Evolutionary conservation across 176 grass and related monocot genomes (phyloP), one percentile per base, ranked within the genome.

Genomic region (Carex kokanica): DNA sequence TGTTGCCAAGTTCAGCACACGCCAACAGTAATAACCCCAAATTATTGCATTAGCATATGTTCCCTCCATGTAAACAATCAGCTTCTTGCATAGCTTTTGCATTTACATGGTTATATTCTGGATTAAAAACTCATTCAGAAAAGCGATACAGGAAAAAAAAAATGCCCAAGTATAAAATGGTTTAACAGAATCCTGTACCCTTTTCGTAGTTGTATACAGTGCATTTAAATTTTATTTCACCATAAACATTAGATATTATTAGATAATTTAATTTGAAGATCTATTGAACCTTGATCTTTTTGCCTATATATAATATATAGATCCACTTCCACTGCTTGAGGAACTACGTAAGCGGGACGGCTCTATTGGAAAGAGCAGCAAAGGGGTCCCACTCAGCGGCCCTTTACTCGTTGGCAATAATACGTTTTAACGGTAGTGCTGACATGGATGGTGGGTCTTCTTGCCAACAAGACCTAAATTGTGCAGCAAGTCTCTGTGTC

Each of bases 321-420:
- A 95, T 97, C 29, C 91, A 90, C 60, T 97, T 93, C 87, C 93
- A 97, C 79, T 93, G 89, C 73, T 73, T 93, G 5, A 86, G 85
- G 0, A 93, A 87, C 81, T 83, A 90, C 0, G 89, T 87, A 0
- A 87, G 87, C 0, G 94, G 94, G 9, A 91, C 86, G 25, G 51
- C 89, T 70, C 77, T 97, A 41, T 86, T 97, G 86, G 91, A 86
- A 64, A 85, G 78, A 64, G 91, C 94, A 74, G 94, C 94, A 41
- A 77, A 93, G 23, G 87, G 94, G 1, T 90, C 89, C 3, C 89
- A 97, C 60, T 60, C 79, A 6, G 93, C 84, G 31, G 93, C 93
- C 54, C 93, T 95, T 2, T 95, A 95, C 80, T 92, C 93, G 6
- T 74, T 95, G 78, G 93, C 93, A n/a, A 89, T 95, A 63, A 87